phyloP scores from a whole-genome alignment of 2,329 filamentous ascomycete species.

The Alternaria incomplexa region DNA sequence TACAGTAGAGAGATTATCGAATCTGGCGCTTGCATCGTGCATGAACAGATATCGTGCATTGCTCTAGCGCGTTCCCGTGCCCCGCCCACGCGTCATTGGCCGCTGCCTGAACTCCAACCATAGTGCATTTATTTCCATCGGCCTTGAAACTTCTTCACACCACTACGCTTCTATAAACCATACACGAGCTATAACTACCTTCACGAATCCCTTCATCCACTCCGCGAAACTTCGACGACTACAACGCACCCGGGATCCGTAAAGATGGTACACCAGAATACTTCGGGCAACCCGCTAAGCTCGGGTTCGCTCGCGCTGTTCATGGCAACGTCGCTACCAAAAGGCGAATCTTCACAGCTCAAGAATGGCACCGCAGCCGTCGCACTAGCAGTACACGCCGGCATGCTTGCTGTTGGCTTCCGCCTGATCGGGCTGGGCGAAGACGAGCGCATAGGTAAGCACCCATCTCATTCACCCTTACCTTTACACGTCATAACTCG shows the following conservation, averaged over 20 bases:
- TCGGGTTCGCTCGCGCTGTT: slow-evolving; percentile 51
- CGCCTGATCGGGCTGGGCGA: slow-evolving; percentile 83
- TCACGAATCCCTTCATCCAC: not conserved
- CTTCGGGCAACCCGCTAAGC: slow-evolving; percentile 52
- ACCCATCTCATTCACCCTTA: not conserved
- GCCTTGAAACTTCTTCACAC: not conserved
- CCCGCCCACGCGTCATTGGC: slow-evolving; percentile 23
- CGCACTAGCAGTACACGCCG: slow-evolving; percentile 82
- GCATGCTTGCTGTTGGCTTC: slow-evolving; percentile 81
- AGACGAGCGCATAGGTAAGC: slow-evolving; percentile 73
- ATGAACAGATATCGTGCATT: slow-evolving; percentile 15
- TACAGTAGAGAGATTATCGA: not conserved
- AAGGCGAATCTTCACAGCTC: slow-evolving; percentile 52
- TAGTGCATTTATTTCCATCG: not conserved
- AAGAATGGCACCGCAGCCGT: slow-evolving; percentile 80
- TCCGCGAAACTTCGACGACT: not conserved
- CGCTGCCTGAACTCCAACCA: slow-evolving; percentile 10
- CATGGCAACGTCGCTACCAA: slow-evolving; percentile 54
- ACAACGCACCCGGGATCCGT: not conserved
- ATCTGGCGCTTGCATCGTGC: not conserved
- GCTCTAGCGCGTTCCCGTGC: slow-evolving; percentile 26
- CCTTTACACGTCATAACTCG: slow-evolving; percentile 27
- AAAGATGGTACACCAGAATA: slow-evolving; percentile 38
- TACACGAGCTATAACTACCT: not conserved
- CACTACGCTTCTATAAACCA: not conserved